Conservation (phyloP, 2,329 filamentous ascomycete species). For the Dactylellina parvicollis region DNA sequence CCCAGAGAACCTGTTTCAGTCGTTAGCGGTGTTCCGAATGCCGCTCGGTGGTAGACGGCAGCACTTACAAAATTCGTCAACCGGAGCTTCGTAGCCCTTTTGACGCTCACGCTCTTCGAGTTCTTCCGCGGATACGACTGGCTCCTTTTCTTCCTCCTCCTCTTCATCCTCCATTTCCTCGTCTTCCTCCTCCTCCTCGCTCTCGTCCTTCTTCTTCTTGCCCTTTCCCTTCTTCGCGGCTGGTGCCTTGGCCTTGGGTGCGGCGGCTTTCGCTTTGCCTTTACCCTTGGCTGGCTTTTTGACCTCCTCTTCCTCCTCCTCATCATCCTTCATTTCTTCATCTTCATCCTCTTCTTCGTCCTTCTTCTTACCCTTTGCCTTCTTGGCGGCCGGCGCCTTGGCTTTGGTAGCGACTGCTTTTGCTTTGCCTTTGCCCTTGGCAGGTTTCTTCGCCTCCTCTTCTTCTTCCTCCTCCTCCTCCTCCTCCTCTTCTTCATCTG, state of each 20-base stretch:
- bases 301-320: conserved; percentile 52
- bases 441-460: conserved; percentile 37
- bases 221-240: conserved; percentile 50
- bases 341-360: conserved; percentile 59
- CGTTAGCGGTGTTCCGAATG: conserved; percentile 53
- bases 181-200: conserved; percentile 56
- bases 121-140: conserved; percentile 40
- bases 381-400: conserved; percentile 41
- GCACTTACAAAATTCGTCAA: conserved; percentile 54
- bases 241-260: conserved; percentile 38
- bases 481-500: conserved; percentile 40
- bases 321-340: conserved; percentile 27
- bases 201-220: conserved; percentile 57
- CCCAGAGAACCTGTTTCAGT: conserved; percentile 59
- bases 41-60: background rate
- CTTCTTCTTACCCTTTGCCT: conserved; percentile 43
- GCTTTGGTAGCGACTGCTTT: conserved; percentile 20
- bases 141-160: conserved; percentile 19
- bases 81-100: conserved; percentile 58
- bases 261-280: conserved; percentile 23
- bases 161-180: conserved; percentile 29
- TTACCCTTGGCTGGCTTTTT: conserved; percentile 36
- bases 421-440: conserved; percentile 16
- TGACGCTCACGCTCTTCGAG: conserved; percentile 54
- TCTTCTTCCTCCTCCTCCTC: conserved; percentile 52